These are phyloP conservation scores for Chlamydomonas reinhardtii DNA, from an alignment of 163 green algal genomes.

Conservation along the genomic window DNA sequence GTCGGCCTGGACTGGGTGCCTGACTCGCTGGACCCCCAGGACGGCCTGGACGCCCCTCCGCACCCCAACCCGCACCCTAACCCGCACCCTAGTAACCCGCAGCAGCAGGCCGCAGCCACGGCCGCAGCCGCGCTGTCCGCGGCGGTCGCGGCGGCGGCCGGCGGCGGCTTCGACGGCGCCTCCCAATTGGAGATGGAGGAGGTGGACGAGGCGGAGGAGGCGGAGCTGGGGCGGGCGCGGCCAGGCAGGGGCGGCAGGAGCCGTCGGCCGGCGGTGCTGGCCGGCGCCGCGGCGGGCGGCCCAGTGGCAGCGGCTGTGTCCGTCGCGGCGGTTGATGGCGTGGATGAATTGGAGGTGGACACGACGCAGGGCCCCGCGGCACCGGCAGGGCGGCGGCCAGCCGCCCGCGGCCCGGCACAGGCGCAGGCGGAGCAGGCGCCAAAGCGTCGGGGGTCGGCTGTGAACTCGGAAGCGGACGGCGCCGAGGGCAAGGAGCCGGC, in stretches of 20 bases:
- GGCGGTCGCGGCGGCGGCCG: not conserved
- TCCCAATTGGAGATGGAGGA: slow-evolving; percentile 13
- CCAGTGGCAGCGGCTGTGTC: not conserved
- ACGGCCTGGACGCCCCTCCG: not conserved
- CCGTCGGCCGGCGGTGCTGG: not conserved
- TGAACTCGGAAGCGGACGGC: no score
- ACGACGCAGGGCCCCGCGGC: not conserved
- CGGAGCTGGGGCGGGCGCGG: no score
- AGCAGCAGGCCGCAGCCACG: not conserved
- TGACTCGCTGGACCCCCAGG: slow-evolving; percentile 20
- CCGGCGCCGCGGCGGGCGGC: not conserved
- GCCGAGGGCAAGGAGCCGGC: no score
- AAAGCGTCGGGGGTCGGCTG: not conserved
- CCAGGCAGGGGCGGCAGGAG: not conserved
- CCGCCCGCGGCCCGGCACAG: no score
- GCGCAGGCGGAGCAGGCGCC: no score
- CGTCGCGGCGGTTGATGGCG: not conserved
- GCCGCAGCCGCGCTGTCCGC: not conserved
- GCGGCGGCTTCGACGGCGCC: not conserved
- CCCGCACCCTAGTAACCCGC: not conserved
- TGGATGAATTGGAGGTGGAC: slow-evolving; percentile 22
- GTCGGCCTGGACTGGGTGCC: slow-evolving; percentile 7
- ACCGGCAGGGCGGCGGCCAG: not conserved
- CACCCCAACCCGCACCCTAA: not conserved
- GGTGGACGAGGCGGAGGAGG: not conserved